phyloP scores from a whole-genome alignment of 306 rosid species.

The Corylus heterophylla region DNA sequence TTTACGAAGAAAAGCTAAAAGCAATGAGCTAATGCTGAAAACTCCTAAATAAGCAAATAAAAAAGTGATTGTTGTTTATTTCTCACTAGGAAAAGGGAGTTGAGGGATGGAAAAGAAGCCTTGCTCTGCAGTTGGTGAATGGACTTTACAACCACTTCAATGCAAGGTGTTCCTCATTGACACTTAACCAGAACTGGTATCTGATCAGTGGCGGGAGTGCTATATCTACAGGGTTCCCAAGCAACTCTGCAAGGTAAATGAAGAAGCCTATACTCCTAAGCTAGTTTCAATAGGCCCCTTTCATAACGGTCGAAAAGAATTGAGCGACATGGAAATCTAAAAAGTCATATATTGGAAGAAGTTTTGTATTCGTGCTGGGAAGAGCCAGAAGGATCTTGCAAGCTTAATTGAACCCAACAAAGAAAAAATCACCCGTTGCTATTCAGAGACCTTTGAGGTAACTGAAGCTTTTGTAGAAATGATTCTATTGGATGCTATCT shows the following conservation, averaged over 20 bases:
- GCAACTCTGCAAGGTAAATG: conserved; percentile 22
- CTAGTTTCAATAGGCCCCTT: conserved; percentile 26
- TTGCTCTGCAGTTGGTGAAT: no score
- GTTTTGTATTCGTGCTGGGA: background rate
- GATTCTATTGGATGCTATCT: conserved; percentile 24
- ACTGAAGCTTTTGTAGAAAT: background rate
- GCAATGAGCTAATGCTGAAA: no score
- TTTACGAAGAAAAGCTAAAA: no score
- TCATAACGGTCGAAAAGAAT: conserved; percentile 4
- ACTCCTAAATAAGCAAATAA: no score
- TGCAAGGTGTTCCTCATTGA: no score
- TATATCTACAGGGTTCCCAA: conserved; percentile 27
- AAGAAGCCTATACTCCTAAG: conserved; percentile 25
- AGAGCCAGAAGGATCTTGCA: no score
- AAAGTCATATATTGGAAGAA: background rate
- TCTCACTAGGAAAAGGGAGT: no score
- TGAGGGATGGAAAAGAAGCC: no score
- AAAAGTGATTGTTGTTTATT: no score
- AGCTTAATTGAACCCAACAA: background rate
- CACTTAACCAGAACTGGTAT: no score
- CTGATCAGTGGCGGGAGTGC: no score
- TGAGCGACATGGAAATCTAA: conserved; percentile 1
- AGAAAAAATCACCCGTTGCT: background rate
- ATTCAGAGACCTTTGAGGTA: background rate
- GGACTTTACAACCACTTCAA: no score